Conservation (phyloP, 495 filamentous ascomycete genomes). For the Entonaema liquescens region DNA sequence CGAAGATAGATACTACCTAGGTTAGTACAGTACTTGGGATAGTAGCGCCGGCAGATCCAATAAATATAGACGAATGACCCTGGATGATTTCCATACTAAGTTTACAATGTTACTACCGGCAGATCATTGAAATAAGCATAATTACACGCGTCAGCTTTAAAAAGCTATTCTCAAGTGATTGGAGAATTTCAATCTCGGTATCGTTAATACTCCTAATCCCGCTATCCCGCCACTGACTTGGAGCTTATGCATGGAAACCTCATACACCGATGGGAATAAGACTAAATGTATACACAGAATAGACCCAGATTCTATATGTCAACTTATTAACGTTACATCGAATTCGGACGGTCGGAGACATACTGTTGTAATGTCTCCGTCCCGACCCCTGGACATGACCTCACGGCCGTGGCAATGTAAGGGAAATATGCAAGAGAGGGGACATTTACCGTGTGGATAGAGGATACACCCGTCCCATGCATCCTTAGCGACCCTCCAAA, state of each 20-base stretch:
- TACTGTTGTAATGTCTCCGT: neutral
- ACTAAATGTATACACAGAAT: neutral
- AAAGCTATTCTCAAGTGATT: neutral
- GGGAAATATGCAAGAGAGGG: neutral
- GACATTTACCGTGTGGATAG: neutral
- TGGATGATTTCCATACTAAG: neutral
- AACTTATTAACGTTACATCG: slow-evolving; percentile 9
- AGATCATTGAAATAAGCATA: neutral
- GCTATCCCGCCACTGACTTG: neutral
- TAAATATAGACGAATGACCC: neutral
- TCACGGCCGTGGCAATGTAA: neutral
- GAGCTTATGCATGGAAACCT: neutral
- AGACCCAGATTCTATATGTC: slow-evolving; percentile 1
- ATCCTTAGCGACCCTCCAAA: neutral
- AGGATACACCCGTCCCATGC: slow-evolving; percentile 3
- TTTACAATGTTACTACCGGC: neutral
- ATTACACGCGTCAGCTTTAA: neutral
- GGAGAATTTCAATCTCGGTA: neutral
- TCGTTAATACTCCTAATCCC: neutral
- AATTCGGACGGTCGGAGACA: slow-evolving; percentile 35
- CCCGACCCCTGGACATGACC: slow-evolving; percentile 10
- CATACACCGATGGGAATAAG: neutral
- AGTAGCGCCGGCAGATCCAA: too few relatives aligned
- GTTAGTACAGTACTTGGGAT: too few relatives aligned
- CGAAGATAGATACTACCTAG: too few relatives aligned